Conservation (phyloP, 2,329 filamentous ascomycete genomes). For the Rhynchosporium agropyri region DNA sequence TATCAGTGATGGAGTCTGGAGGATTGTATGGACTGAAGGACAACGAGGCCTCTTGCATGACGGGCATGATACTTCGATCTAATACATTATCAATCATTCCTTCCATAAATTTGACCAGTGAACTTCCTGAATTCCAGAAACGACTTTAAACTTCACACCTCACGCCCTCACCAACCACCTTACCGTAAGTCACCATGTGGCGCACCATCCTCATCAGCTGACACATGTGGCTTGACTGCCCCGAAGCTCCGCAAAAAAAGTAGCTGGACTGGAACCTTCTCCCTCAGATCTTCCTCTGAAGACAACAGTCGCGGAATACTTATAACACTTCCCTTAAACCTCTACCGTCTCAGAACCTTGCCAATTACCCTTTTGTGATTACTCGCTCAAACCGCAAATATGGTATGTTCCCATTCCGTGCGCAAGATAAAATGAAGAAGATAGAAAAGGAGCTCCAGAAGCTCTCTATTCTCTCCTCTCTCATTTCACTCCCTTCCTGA, state of each 20-base stretch:
- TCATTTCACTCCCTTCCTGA: not conserved
- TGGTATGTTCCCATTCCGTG: conserved; percentile 30
- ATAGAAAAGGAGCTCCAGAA: not conserved
- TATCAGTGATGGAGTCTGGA: not conserved
- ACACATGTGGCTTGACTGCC: conserved; percentile 5
- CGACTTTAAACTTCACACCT: not conserved
- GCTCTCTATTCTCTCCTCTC: not conserved
- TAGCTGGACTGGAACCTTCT: conserved; percentile 17
- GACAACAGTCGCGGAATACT: not conserved
- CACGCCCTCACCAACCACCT: not conserved
- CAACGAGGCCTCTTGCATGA: conserved; percentile 3
- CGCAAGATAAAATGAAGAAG: not conserved
- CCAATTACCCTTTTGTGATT: conserved; percentile 12
- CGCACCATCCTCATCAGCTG: not conserved
- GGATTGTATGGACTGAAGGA: conserved; percentile 3
- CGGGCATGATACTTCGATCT: conserved; percentile 13
- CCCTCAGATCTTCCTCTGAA: not conserved
- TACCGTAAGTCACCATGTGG: conserved; percentile 6
- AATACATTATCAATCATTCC: conserved; percentile 6
- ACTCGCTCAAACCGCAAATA: conserved; percentile 25
- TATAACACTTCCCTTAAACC: conserved; percentile 1
- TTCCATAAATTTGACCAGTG: not conserved
- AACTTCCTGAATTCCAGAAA: too few species aligned
- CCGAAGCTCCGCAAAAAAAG: conserved; percentile 21
- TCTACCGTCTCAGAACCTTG: not conserved